phyloP scores from a whole-genome alignment of 2,329 filamentous ascomycete genomes.

The Colletotrichum godetiae region DNA sequence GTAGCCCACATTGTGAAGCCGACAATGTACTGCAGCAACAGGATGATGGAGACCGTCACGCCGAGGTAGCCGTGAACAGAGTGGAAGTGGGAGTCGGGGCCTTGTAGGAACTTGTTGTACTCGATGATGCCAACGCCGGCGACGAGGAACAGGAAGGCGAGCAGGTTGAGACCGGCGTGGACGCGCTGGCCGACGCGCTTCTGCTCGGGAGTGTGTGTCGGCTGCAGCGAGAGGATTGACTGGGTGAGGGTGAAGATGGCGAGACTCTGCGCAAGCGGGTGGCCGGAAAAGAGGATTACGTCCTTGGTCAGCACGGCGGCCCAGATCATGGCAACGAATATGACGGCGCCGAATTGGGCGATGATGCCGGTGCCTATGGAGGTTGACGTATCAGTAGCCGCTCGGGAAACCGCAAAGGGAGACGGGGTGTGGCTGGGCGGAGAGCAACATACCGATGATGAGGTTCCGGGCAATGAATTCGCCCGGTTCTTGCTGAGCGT shows the following conservation, averaged over 20 bases:
- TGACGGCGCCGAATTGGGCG: constrained; percentile 81
- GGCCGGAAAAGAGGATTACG: constrained; percentile 86
- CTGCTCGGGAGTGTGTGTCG: constrained; percentile 80
- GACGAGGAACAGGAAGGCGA: constrained; percentile 71
- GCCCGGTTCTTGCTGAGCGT: constrained; percentile 76
- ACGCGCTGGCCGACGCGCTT: constrained; percentile 71
- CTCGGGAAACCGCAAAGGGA: background rate
- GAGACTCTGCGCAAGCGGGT: constrained; percentile 78
- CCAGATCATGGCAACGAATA: constrained; percentile 84
- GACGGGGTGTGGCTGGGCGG: constrained; percentile 57
- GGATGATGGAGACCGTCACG: constrained; percentile 76
- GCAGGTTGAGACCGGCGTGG: constrained; percentile 77
- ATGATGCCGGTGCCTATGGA: constrained; percentile 80
- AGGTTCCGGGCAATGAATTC: constrained; percentile 77
- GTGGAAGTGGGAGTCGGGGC: constrained; percentile 76
- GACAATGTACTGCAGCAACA: constrained; percentile 79
- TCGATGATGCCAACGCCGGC: constrained; percentile 79
- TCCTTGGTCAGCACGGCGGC: constrained; percentile 75
- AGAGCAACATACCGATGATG: constrained; percentile 70
- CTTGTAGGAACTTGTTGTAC: constrained; percentile 81
- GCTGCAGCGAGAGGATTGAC: constrained; percentile 87
- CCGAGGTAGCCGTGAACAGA: constrained; percentile 87
- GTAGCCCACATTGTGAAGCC: constrained; percentile 86
- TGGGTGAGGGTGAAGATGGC: constrained; percentile 82
- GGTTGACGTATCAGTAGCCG: constrained; percentile 6